Percentiles rank a stretch among this genome's conserved stretches.
Conservation (phyloP, 345 rosid genomes). For the Gossypium bickii region DNA sequence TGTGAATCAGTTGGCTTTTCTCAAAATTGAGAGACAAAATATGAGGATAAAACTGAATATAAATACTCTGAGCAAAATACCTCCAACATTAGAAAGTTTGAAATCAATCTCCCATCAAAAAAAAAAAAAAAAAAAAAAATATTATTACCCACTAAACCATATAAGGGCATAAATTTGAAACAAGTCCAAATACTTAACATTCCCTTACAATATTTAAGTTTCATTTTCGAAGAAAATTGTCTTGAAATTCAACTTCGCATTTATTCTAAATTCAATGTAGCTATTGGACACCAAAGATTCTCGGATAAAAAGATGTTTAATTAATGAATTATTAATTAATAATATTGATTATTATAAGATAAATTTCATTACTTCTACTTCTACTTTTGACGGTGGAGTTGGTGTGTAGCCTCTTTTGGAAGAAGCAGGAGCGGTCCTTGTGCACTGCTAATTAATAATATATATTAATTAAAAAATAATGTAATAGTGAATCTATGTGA, state of each 20-base stretch:
- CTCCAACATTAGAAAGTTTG: too few species aligned
- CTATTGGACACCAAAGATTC: background rate
- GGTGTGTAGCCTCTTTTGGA: conserved; percentile 11
- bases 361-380: background rate
- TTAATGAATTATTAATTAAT: background rate
- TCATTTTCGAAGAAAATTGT: too few species aligned
- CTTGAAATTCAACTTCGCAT: too few species aligned
- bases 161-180: too few species aligned
- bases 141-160: too few species aligned
- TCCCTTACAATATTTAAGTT: too few species aligned
- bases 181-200: too few species aligned
- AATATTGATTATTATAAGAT: background rate
- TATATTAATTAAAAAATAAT: too few species aligned
- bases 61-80: rapidly evolving
- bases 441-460: background rate
- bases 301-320: background rate
- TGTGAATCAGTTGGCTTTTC: rapidly evolving
- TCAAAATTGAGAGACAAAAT: rapidly evolving
- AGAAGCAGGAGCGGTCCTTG: conserved; percentile 7
- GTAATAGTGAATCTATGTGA: too few species aligned
- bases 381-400: conserved; percentile 15
- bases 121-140: rapidly evolving
- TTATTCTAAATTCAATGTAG: too few species aligned
- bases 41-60: rapidly evolving
- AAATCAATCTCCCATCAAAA: too few species aligned